phyloP scores from a whole-genome alignment of 371 early-diverging fungal species.

The Mortierella sp. region DNA sequence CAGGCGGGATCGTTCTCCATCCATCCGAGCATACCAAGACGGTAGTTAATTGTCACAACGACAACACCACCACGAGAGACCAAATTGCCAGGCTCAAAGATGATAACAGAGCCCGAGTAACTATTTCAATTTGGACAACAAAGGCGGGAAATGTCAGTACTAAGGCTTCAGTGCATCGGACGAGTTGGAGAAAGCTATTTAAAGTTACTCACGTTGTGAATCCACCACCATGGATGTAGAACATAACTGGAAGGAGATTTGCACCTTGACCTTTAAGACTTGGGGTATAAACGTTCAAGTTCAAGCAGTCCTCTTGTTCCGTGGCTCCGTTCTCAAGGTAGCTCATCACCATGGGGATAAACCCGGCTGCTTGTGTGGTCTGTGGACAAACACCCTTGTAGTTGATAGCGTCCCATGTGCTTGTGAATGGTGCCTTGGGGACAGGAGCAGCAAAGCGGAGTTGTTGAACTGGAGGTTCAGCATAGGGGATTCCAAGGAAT shows the following conservation, averaged over 20 bases:
- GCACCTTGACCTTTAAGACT: slow-evolving; percentile 54
- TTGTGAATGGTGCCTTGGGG: slow-evolving; percentile 76
- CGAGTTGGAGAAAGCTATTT: neutral
- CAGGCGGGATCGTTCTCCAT: slow-evolving; percentile 33
- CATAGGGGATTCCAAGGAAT: slow-evolving; percentile 55
- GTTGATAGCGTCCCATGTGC: slow-evolving; percentile 19
- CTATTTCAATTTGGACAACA: neutral
- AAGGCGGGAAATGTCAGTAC: neutral
- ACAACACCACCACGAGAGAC: slow-evolving; percentile 62
- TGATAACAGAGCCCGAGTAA: slow-evolving; percentile 64
- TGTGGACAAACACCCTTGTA: slow-evolving; percentile 42
- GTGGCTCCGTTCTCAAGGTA: slow-evolving; percentile 62
- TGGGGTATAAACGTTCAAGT: slow-evolving; percentile 78
- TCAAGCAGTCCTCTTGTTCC: slow-evolving; percentile 84
- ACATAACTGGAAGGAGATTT: slow-evolving; percentile 29
- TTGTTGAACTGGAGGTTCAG: slow-evolving; percentile 53
- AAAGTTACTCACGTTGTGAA: slow-evolving; percentile 22
- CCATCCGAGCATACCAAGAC: slow-evolving; percentile 60
- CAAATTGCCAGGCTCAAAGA: slow-evolving; percentile 70
- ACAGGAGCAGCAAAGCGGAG: slow-evolving; percentile 49
- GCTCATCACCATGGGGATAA: slow-evolving; percentile 29
- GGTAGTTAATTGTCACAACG: slow-evolving; percentile 56
- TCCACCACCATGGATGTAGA: slow-evolving; percentile 40
- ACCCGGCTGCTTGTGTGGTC: slow-evolving; percentile 24
- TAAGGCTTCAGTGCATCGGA: neutral